Evolutionary conservation across 495 filamentous ascomycete species (phyloP), one percentile per base, ranked within the genome.

Genomic region (Daldinia bambusicola): DNA sequence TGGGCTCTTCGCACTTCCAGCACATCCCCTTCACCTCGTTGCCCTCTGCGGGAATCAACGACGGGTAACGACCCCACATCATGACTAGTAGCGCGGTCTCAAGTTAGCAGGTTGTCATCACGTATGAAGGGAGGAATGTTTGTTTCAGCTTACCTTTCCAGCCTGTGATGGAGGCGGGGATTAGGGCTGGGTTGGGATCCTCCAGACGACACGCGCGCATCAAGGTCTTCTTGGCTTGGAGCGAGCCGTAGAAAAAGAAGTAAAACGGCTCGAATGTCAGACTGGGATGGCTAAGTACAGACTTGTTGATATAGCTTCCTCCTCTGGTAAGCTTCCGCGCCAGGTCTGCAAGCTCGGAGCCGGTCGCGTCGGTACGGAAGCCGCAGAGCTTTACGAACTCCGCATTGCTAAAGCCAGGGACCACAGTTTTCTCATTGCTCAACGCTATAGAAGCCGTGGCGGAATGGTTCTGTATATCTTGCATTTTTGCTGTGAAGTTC

Each of bases 191-290:
- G 22, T 43, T 7, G 26, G 0, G 8, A 12, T 57, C 26, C 3
- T 16, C 31, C 10, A 73, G 50, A 4, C 4, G 1, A 40, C 63
- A 68, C 0, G 56, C 55, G 1, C 14, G 0, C 1, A 10, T 16
- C 10, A 73, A n/a, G 9, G 69, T 56, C 2, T 7, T 12, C 20
- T 59, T 37, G 10, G 36, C 8, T 61, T 74, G 70, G 8, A 76
- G 70, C 37, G 70, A 68, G 38, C 74, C 74, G 45, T 76, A 74
- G 67, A 76, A 76, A 61, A 76, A 76, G 67, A 76, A 76, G 53
- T 76, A 76, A 57, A 76, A 76, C 8, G 74, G 74, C 57, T 70
- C 40, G 38, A 76, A 76, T 37, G 50, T 57, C 38, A 63, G 13
- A 1, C 16, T 10, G 5, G 55, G 63, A 6, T 60, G 12, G 26